Percentiles rank a stretch among this genome's conserved stretches.
Evolutionary conservation across 148 eudicot genomes (phyloP).

Genomic region (Spergularia marina): DNA sequence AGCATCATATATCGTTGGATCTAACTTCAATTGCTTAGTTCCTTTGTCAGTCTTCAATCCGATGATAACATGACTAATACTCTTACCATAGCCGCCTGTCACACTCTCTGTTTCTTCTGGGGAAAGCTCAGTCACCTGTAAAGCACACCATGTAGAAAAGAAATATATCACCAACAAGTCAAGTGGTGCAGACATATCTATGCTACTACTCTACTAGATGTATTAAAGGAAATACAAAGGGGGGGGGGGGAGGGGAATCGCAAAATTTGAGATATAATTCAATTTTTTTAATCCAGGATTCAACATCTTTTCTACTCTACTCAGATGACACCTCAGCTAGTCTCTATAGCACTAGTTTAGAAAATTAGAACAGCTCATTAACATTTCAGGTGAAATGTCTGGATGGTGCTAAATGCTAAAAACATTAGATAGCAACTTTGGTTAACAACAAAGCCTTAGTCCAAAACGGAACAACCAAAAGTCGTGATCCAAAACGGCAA

Average conservation of each 20-base stretch:
- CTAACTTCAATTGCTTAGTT: constrained; percentile 92
- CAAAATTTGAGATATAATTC: background rate
- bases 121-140: constrained; percentile 94
- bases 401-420: background rate
- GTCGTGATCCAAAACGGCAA: no score
- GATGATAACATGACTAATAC: constrained; percentile 92
- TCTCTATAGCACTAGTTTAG: background rate
- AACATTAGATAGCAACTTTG: background rate
- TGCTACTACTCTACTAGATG: background rate
- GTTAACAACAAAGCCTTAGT: no score
- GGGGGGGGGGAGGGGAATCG: no score
- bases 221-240: background rate
- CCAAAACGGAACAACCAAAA: no score
- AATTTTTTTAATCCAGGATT: background rate
- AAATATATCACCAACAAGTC: background rate
- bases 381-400: background rate
- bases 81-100: constrained; percentile 95
- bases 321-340: constrained; percentile 7
- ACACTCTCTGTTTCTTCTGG: constrained; percentile 98
- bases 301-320: no score
- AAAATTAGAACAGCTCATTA: background rate
- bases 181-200: background rate
- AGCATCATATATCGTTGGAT: constrained; percentile 96
- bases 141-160: constrained; percentile 4
- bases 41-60: constrained; percentile 97